Conservation (phyloP, 2,329 filamentous ascomycete species). For the Camptophora hylomeconis region DNA sequence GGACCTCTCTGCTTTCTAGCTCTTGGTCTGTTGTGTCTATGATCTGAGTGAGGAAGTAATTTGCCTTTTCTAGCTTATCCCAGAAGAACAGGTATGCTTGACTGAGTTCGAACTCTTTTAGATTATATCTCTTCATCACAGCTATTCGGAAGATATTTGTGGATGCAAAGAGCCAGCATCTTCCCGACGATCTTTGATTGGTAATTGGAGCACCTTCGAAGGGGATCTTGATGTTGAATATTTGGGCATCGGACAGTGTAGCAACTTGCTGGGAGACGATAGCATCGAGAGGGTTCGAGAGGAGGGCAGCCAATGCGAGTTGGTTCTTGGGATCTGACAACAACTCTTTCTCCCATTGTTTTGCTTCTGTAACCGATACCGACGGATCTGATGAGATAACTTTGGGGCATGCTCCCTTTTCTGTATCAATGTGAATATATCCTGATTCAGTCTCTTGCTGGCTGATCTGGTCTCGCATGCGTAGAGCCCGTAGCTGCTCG, state of each 20-base stretch:
- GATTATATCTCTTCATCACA: slow-evolving; percentile 68
- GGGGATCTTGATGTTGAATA: slow-evolving; percentile 73
- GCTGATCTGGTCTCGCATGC: slow-evolving; percentile 22
- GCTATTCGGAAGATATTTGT: slow-evolving; percentile 89
- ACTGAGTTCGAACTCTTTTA: slow-evolving; percentile 70
- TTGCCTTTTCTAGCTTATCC: slow-evolving; percentile 87
- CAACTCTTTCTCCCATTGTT: slow-evolving; percentile 48
- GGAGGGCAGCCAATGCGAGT: slow-evolving; percentile 62
- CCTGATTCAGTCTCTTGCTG: slow-evolving; percentile 32
- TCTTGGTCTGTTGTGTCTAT: slow-evolving; percentile 60
- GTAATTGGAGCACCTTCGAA: slow-evolving; percentile 73
- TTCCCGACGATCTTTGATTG: slow-evolving; percentile 66
- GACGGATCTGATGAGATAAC: slow-evolving; percentile 19
- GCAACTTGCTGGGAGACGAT: slow-evolving; percentile 53
- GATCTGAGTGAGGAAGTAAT: slow-evolving; percentile 77
- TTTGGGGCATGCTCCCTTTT: slow-evolving; percentile 25
- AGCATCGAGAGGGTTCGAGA: slow-evolving; percentile 50
- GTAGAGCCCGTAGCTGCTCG: slow-evolving; percentile 26
- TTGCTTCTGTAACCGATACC: slow-evolving; percentile 39
- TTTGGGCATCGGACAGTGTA: slow-evolving; percentile 57
- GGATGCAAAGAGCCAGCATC: slow-evolving; percentile 85
- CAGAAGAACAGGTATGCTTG: slow-evolving; percentile 84
- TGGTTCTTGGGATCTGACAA: slow-evolving; percentile 56
- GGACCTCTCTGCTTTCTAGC: slow-evolving; percentile 60
- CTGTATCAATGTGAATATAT: slow-evolving; percentile 39